Conservation (phyloP, 139 green algal species). For the Eudorina sp. region DNA sequence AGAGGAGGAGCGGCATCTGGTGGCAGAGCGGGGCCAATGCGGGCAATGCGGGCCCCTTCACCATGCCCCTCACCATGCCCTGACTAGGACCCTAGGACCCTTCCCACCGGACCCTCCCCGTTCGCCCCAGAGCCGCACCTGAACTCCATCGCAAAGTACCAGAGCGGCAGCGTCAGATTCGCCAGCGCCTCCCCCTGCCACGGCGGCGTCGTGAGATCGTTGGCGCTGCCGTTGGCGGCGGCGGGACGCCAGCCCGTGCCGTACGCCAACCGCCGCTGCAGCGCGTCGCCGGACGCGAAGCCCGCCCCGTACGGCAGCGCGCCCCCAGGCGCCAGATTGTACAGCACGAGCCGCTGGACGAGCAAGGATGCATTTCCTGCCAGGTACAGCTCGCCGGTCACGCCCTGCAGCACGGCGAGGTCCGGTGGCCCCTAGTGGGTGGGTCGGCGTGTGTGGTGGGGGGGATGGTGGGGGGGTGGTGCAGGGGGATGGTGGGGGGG, state of each 20-base stretch:
- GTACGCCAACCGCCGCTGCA: neutral
- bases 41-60: too few species aligned
- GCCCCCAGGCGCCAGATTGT: constrained; percentile 32
- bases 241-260: neutral
- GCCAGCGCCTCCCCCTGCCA: neutral
- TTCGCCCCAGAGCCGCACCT: too few species aligned
- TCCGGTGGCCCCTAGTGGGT: too few species aligned
- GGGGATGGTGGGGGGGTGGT: too few species aligned
- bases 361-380: too few species aligned
- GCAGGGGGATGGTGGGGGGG: neutral
- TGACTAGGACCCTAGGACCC: too few species aligned
- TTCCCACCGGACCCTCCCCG: too few species aligned
- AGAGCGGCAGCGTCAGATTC: constrained; percentile 25
- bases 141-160: constrained; percentile 12
- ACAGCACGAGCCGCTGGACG: neutral
- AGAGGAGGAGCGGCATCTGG: too few species aligned
- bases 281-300: neutral
- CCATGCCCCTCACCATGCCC: too few species aligned
- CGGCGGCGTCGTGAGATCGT: neutral
- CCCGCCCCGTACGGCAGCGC: constrained; percentile 1
- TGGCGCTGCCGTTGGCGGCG: neutral
- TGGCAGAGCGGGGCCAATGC: too few species aligned
- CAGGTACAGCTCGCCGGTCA: constrained; percentile 13
- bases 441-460: too few species aligned
- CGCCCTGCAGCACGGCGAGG: constrained; percentile 23